These are phyloP conservation scores for Thamnidium elegans DNA, from an alignment of 192 early-diverging fungal genomes.

Conservation along the genomic window DNA sequence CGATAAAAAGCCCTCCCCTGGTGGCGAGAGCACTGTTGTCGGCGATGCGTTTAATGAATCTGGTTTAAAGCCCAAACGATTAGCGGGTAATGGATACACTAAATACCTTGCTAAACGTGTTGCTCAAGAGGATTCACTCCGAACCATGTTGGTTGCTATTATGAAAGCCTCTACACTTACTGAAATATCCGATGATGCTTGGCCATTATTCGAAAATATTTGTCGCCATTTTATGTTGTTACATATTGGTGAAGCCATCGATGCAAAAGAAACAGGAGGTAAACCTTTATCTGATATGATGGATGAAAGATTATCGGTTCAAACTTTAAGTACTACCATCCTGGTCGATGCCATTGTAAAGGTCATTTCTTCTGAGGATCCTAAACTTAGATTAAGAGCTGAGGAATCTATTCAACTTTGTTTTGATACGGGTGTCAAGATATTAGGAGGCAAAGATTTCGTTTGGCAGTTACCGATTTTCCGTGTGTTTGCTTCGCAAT, in stretches of 20 bases:
- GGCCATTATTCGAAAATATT: constrained; percentile 60
- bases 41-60: constrained; percentile 17
- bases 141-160: constrained; percentile 55
- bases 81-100: constrained; percentile 29
- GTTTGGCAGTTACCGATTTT: constrained; percentile 71
- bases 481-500: constrained; percentile 75
- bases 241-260: constrained; percentile 63
- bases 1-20: constrained; percentile 38
- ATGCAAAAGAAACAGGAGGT: constrained; percentile 45
- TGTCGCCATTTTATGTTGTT: constrained; percentile 77
- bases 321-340: constrained; percentile 57
- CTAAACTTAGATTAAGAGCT: constrained; percentile 57
- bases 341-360: constrained; percentile 80
- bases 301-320: constrained; percentile 45
- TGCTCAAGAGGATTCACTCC: constrained; percentile 65
- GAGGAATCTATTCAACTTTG: constrained; percentile 64
- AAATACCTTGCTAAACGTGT: constrained; percentile 46
- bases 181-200: constrained; percentile 59
- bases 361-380: constrained; percentile 68
- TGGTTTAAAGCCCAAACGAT: constrained; percentile 27
- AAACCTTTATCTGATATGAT: constrained; percentile 47
- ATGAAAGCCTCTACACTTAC: constrained; percentile 64
- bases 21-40: constrained; percentile 46
- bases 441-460: constrained; percentile 58
- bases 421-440: constrained; percentile 51